Evolutionary conservation across 2,329 filamentous ascomycete genomes (phyloP).

Genomic region (Aspergillus persii): DNA sequence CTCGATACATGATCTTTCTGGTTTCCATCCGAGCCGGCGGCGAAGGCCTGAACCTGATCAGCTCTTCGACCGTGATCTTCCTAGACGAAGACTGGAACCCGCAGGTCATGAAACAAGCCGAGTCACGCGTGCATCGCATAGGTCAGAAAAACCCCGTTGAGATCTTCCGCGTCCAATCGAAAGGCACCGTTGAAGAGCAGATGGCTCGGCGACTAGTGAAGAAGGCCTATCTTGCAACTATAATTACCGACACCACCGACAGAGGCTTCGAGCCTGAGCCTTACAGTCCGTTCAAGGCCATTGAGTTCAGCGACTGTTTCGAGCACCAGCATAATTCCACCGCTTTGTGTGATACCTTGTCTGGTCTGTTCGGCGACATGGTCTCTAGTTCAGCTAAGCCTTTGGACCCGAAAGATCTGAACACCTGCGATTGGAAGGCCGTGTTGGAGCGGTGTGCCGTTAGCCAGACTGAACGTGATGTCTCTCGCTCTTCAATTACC

Average conservation of each 20-base stretch:
- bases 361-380: not conserved
- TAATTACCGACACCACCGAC: not conserved
- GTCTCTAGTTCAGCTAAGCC: not conserved
- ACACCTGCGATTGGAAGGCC: constrained; percentile 49
- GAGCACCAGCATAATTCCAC: not conserved
- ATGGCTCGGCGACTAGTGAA: constrained; percentile 59
- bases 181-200: constrained; percentile 58
- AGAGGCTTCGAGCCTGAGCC: not conserved
- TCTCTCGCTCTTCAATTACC: not conserved
- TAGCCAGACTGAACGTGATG: not conserved
- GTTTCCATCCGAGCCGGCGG: constrained; percentile 57
- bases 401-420: not conserved
- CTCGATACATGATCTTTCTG: constrained; percentile 54
- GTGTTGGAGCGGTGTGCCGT: not conserved
- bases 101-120: constrained; percentile 54
- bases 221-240: constrained; percentile 58
- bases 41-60: constrained; percentile 55
- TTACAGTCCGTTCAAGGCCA: not conserved
- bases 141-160: constrained; percentile 55
- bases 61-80: constrained; percentile 55
- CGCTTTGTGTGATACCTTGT: not conserved
- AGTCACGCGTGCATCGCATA: constrained; percentile 55
- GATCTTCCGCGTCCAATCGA: constrained; percentile 56
- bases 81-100: constrained; percentile 58
- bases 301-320: not conserved